Evolutionary conservation across 83 land plant genomes (phyloP), one percentile per base, ranked within the genome.

Genomic region (Larix sibirica): DNA sequence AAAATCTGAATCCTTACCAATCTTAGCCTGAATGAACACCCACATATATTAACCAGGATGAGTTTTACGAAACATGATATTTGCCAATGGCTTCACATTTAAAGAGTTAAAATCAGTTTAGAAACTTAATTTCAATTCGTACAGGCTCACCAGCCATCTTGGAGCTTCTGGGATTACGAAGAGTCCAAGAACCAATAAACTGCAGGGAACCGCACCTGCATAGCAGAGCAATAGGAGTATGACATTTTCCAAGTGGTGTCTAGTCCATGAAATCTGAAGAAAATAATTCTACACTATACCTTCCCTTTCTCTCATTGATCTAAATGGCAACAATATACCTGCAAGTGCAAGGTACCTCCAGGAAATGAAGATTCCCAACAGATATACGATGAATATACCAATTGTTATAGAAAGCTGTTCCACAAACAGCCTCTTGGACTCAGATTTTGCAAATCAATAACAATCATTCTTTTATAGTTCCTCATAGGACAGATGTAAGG

Each of bases 141-240:
- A 64, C 26, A 63, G 20, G 42, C 81, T 75, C 24, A 85, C 87
- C 87, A 85, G 61, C 87, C 87, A 85, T 42, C 87, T 83, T 76
- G 87, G 87, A 62, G 87, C 65, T 77, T 85, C 87, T 50, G 85
- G 85, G 33, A 85, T 85, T 62, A 82, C 26, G n/a, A 83, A 77
- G 64, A 85, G 86, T 20, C 85, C 85, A 9, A 82, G 40, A 26
- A 85, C 47, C 73, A 83, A 59, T 28, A 85, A 64, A 36, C 61
- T 12, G 20, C 76, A 76, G 12, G 87, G 87, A 73, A 77, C 44
- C 24, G 36, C 62, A 24, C 85, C 87, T 85, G 65, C 21, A 26
- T 62, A 54, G 58, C 16, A 54, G 58, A 54, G 58, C 16, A 54
- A 54, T 54, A 54, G 3, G 58, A 2, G 14, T 12, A 54, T 54